phyloP scores from a whole-genome alignment of 139 green algal genomes.

The Trebouxia sp. region DNA sequence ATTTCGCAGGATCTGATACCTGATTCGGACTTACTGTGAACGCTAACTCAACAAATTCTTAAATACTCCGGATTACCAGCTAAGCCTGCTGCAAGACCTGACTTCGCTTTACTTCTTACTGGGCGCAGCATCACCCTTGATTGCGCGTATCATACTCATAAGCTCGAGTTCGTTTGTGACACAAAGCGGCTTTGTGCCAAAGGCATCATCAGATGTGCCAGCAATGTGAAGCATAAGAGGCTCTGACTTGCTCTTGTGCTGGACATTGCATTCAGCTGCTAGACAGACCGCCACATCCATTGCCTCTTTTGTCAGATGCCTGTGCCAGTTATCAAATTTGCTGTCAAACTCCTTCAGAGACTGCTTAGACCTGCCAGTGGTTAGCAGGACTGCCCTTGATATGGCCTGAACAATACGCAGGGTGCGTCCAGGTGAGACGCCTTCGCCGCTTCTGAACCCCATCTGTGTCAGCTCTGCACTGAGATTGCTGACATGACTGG shows the following conservation, averaged over 20 bases:
- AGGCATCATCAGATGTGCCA: constrained; percentile 41
- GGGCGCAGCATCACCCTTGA: not conserved
- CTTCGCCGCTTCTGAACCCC: constrained; percentile 53
- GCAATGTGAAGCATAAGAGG: constrained; percentile 40
- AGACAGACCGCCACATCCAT: constrained; percentile 63
- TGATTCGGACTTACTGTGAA: too few species aligned
- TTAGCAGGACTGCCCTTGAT: constrained; percentile 46
- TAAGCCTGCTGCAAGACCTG: too few species aligned
- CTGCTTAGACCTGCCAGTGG: constrained; percentile 44
- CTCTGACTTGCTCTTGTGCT: constrained; percentile 1
- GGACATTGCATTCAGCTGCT: constrained; percentile 1
- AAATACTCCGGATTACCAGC: too few species aligned
- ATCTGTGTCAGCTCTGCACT: constrained; percentile 60
- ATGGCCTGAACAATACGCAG: constrained; percentile 67
- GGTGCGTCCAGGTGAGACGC: constrained; percentile 55
- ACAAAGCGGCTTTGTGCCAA: constrained; percentile 44
- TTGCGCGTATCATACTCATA: constrained; percentile 31
- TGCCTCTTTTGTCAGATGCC: constrained; percentile 55
- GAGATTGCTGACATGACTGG: constrained; percentile 70
- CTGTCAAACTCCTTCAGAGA: constrained; percentile 25
- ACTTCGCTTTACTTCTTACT: not conserved
- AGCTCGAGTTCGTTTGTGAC: constrained; percentile 57
- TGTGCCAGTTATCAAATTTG: constrained; percentile 45
- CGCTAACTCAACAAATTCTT: too few species aligned
- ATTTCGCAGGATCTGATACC: too few species aligned